Evolutionary conservation across 129 eudicot species (phyloP).

Genomic region (Cynara cardunculus): DNA sequence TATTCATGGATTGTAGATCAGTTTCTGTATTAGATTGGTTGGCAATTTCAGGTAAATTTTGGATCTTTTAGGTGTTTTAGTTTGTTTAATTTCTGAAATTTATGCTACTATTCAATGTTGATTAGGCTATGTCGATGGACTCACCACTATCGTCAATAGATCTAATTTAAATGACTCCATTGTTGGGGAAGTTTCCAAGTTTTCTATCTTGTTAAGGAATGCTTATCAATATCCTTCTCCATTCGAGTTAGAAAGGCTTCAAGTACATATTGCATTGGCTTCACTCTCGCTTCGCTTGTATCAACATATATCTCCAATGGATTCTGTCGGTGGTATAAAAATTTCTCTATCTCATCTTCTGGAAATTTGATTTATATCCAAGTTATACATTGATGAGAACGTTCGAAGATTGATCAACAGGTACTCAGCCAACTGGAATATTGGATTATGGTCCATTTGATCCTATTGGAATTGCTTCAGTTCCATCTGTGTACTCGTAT

Average conservation of each 20-base stretch:
- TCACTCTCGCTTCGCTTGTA: slow-evolving; percentile 26
- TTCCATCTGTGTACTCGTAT: no score
- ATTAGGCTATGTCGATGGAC: slow-evolving; percentile 76
- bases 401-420: slow-evolving; percentile 37
- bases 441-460: slow-evolving; percentile 17
- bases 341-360: not conserved
- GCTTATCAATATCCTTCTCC: slow-evolving; percentile 73
- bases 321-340: slow-evolving; percentile 43
- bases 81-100: no score
- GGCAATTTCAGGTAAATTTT: no score
- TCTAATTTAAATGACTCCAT: slow-evolving; percentile 57
- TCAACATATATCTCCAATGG: slow-evolving; percentile 41
- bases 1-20: no score
- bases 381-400: not conserved
- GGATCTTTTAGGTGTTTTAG: no score
- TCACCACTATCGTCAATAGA: slow-evolving; percentile 58
- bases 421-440: slow-evolving; percentile 30
- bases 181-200: slow-evolving; percentile 57
- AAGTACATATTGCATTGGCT: slow-evolving; percentile 48
- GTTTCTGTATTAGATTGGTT: no score
- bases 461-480: no score
- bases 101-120: not conserved
- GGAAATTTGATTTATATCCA: no score
- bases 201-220: slow-evolving; percentile 56
- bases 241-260: slow-evolving; percentile 55